A percentile compares a stretch with the other conserved stretches of the same genome.
These are phyloP conservation scores for Zymoseptoria passerinii DNA, from an alignment of 2,329 filamentous ascomycete species.

Conservation along the genomic window DNA sequence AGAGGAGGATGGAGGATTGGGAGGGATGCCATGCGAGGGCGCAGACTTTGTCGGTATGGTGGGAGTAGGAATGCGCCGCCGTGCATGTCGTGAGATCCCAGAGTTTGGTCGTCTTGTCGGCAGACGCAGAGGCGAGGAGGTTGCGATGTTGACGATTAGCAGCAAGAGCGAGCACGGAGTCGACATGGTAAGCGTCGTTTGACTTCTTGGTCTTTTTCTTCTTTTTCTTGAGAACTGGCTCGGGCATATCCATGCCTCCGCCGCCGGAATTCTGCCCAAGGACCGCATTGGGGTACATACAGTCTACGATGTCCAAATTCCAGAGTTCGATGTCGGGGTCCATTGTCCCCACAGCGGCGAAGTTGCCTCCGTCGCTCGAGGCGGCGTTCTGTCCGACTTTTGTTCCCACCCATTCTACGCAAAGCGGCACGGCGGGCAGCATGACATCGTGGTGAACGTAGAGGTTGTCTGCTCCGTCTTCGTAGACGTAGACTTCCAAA, in stretches of 20 bases:
- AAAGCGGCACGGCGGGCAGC: constrained; percentile 91
- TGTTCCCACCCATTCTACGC: constrained; percentile 90
- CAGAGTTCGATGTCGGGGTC: constrained; percentile 98
- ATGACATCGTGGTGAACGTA: constrained; percentile 99
- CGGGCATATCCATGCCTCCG: constrained; percentile 14
- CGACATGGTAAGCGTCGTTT: constrained; percentile 88
- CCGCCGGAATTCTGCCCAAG: constrained; percentile 56
- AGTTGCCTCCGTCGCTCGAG: constrained; percentile 67
- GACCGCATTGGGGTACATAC: constrained; percentile 97
- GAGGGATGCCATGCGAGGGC: constrained; percentile 85
- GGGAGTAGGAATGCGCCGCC: constrained; percentile 89
- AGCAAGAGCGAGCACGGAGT: constrained; percentile 82
- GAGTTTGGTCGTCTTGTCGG: constrained; percentile 93
- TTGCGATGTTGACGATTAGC: constrained; percentile 92
- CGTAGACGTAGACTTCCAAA: constrained; percentile 94
- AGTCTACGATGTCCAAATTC: constrained; percentile 92
- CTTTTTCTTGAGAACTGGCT: constrained; percentile 62
- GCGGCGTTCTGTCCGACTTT: constrained; percentile 62
- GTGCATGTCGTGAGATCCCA: constrained; percentile 91
- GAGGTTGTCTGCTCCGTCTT: constrained; percentile 88
- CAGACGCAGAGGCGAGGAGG: constrained; percentile 85
- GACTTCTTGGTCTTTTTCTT: constrained; percentile 83
- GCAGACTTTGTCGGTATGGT: constrained; percentile 97
- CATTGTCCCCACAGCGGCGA: constrained; percentile 92
- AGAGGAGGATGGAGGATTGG: constrained; percentile 81